Evolutionary conservation across 768 basidiomycete genomes (phyloP).

Genomic region (Lactifluus piperatus): DNA sequence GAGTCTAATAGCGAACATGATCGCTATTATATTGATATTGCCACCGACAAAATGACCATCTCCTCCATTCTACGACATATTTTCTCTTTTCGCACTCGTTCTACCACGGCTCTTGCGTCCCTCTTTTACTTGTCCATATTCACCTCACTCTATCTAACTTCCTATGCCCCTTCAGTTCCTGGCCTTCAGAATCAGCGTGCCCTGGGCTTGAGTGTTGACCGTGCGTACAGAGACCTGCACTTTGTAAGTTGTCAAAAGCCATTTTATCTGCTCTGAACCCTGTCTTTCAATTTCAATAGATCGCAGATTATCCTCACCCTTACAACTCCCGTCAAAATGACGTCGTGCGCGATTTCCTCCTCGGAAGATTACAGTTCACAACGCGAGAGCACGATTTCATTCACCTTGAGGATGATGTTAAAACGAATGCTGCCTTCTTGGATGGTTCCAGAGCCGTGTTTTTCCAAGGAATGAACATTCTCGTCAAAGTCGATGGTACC

Average conservation of each 20-base stretch:
- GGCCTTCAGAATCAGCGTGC: slow-evolving; percentile 31
- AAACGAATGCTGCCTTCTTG: slow-evolving; percentile 40
- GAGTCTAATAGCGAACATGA: too few species aligned
- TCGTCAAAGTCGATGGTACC: slow-evolving; percentile 54
- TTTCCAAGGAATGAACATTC: slow-evolving; percentile 60
- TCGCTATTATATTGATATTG: too few species aligned
- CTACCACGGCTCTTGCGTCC: slow-evolving; percentile 3
- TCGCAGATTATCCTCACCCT: slow-evolving; percentile 64
- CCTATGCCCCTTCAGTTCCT: slow-evolving; percentile 6
- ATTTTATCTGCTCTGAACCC: background rate
- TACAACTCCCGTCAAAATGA: slow-evolving; percentile 76
- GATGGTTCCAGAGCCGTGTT: slow-evolving; percentile 30
- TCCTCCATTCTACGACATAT: background rate
- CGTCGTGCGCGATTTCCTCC: slow-evolving; percentile 49
- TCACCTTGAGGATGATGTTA: slow-evolving; percentile 42
- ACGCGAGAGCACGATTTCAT: slow-evolving; percentile 37
- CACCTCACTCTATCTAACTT: slow-evolving; percentile 4
- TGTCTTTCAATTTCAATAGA: slow-evolving; percentile 29
- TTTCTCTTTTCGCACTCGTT: slow-evolving; percentile 10
- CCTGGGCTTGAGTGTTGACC: slow-evolving; percentile 38
- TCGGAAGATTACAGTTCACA: slow-evolving; percentile 43
- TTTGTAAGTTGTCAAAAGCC: slow-evolving; percentile 26
- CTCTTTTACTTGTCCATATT: slow-evolving; percentile 14
- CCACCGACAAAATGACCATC: background rate
- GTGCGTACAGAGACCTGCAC: slow-evolving; percentile 53